Conservation (phyloP, 768 basidiomycete species). For the Scleroderma citrinum region DNA sequence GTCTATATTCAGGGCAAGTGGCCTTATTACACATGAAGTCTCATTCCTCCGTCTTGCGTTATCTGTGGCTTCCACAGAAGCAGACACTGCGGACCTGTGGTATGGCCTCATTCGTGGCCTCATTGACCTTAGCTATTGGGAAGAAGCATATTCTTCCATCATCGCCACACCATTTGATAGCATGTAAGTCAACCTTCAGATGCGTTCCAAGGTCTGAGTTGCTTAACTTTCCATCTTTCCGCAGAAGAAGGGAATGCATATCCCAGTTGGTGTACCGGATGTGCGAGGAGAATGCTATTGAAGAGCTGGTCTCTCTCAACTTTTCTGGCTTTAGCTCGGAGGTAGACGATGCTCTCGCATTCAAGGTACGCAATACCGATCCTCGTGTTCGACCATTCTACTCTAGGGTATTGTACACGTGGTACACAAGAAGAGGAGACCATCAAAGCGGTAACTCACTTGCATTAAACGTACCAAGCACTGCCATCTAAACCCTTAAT, state of each 20-base stretch:
- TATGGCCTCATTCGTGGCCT: slow-evolving; percentile 69
- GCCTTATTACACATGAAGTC: slow-evolving; percentile 56
- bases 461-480: slow-evolving; percentile 3
- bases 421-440: slow-evolving; percentile 83
- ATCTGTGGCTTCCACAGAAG: slow-evolving; percentile 50
- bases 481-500: slow-evolving; percentile 21
- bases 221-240: slow-evolving; percentile 7
- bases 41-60: slow-evolving; percentile 76
- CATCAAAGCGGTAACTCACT: slow-evolving; percentile 77
- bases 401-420: slow-evolving; percentile 89
- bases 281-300: slow-evolving; percentile 85
- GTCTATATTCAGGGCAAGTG: slow-evolving; percentile 61
- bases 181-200: slow-evolving; percentile 50
- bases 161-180: slow-evolving; percentile 69
- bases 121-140: slow-evolving; percentile 67
- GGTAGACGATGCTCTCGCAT: slow-evolving; percentile 82
- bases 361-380: slow-evolving; percentile 92
- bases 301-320: slow-evolving; percentile 71
- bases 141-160: slow-evolving; percentile 82
- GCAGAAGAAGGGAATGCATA: slow-evolving; percentile 77
- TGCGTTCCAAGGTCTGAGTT: slow-evolving; percentile 4
- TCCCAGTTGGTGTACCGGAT: slow-evolving; percentile 82
- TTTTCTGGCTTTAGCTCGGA: slow-evolving; percentile 83
- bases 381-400: slow-evolving; percentile 82
- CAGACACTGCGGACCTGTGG: slow-evolving; percentile 71